Evolutionary conservation across 2,329 filamentous ascomycete species (phyloP), one percentile per base, ranked within the genome.

Genomic region (Fusarium bactridioides): DNA sequence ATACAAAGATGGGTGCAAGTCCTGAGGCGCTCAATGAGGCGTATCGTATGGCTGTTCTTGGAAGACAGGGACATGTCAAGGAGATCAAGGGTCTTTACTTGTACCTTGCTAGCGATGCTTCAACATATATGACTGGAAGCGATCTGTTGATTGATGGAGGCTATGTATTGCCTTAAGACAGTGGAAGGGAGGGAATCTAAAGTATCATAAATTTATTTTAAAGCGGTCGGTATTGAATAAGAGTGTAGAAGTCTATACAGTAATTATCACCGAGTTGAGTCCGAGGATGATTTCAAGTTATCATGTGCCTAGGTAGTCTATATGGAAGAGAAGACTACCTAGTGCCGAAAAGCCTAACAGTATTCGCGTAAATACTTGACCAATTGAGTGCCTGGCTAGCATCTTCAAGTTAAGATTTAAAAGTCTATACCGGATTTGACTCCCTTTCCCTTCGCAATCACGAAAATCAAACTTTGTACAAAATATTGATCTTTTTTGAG

Each of bases 51-150:
- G 81, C 86, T 1, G 81, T 82, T 4, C 73, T 88, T 21, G 86
- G 88, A 41, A 85, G 89, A 67, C 86, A 90, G 69, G 89, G 87
- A 31, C 86, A 91, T 75, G 88, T 89, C 7, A 90, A 89, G 83
- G 90, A 91, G 82, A 82, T 91, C 71, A 91, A 91, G 84, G 89
- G 88, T 10, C 79, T 86, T 19, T 88, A 87, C 71, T 78, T 88
- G 41, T 88, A 87, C 75, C 79, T 88, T 35, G 84, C 84, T n/a
- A 86, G 84, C 33, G 85, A 86, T 65, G 86, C 86, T 4, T 73
- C 69, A 18, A 73, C 70, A 12, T 73, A 73, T 23, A 73, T 73
- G 69, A 73, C 70, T 3, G 70, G 70, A 7, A 73, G 69, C 13
- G 70, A 73, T 23, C 25, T 73, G 21, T 57, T 73, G 8, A 70